Conservation (phyloP, 2,329 filamentous ascomycete species). For the Didymosphaeria variabile region DNA sequence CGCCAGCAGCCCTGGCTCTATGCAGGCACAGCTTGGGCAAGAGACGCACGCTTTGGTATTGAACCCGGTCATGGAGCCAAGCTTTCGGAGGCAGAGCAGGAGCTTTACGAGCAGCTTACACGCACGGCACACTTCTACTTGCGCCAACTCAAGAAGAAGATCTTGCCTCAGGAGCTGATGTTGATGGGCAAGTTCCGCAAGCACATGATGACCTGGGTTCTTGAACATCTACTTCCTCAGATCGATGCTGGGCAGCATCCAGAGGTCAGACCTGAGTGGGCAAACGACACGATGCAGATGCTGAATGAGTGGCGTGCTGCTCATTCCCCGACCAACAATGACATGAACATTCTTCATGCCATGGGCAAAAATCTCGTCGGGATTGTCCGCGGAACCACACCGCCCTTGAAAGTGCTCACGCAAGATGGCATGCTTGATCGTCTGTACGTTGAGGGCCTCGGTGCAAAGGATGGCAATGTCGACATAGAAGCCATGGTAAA, state of each 20-base stretch:
- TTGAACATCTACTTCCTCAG: no score
- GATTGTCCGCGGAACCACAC: conserved; percentile 1
- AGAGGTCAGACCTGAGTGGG: no score
- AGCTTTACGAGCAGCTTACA: neutral
- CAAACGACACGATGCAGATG: no score
- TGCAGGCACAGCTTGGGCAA: no score
- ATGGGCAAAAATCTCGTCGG: conserved; percentile 8
- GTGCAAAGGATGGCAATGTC: neutral
- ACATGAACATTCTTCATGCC: neutral
- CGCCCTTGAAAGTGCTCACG: conserved; percentile 8
- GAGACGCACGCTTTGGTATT: no score
- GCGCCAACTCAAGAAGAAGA: neutral
- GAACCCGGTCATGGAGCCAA: no score
- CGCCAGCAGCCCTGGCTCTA: no score
- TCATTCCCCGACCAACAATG: neutral
- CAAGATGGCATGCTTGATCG: conserved; percentile 14
- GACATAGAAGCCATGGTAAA: neutral
- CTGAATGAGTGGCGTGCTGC: no score
- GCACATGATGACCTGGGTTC: no score
- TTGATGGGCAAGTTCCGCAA: neutral
- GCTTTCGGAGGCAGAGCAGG: no score
- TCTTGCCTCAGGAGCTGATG: neutral
- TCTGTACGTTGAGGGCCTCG: conserved; percentile 6
- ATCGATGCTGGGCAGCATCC: no score
- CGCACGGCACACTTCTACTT: neutral